Evolutionary conservation across 768 basidiomycete species (phyloP).

Genomic region (Agrocybe pediades): DNA sequence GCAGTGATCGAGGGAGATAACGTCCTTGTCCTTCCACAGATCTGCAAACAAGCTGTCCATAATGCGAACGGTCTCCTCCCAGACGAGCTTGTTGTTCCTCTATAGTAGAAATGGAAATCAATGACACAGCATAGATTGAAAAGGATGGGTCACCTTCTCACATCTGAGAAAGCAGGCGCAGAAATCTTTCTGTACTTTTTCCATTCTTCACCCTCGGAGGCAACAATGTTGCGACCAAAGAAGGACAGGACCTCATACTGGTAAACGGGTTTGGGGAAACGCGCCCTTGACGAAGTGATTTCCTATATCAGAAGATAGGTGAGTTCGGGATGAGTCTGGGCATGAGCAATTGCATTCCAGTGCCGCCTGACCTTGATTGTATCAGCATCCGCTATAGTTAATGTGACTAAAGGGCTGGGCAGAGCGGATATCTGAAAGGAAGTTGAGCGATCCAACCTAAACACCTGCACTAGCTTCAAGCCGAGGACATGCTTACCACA

Average conservation of each 20-base stretch:
- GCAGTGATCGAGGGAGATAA: conserved; percentile 25
- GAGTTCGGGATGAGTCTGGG: neutral
- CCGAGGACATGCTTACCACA: too few relatives aligned
- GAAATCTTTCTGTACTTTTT: conserved; percentile 60
- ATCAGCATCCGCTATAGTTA: conserved; percentile 4
- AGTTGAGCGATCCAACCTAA: too few relatives aligned
- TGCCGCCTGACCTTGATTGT: neutral
- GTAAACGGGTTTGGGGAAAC: conserved; percentile 17
- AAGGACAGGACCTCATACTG: conserved; percentile 32
- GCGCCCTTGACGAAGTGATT: conserved; percentile 11
- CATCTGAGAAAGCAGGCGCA: conserved; percentile 65
- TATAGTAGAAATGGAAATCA: conserved; percentile 9
- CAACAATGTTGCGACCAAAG: conserved; percentile 63
- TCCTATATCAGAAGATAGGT: conserved; percentile 10
- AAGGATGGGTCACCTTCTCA: conserved; percentile 25
- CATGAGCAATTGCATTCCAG: neutral
- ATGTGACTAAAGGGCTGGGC: neutral
- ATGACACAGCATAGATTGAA: neutral
- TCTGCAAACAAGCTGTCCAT: conserved; percentile 42
- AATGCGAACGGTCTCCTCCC: conserved; percentile 44
- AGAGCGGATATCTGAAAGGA: conserved; percentile 3
- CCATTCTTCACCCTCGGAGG: conserved; percentile 63
- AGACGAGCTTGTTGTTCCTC: conserved; percentile 48
- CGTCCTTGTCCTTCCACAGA: conserved; percentile 44
- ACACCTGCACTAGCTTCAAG: too few relatives aligned